A percentile compares a stretch with the other conserved stretches of the same genome.
phyloP scores from a whole-genome alignment of 1,284 basidiomycete genomes.

The Athelia sp. region DNA sequence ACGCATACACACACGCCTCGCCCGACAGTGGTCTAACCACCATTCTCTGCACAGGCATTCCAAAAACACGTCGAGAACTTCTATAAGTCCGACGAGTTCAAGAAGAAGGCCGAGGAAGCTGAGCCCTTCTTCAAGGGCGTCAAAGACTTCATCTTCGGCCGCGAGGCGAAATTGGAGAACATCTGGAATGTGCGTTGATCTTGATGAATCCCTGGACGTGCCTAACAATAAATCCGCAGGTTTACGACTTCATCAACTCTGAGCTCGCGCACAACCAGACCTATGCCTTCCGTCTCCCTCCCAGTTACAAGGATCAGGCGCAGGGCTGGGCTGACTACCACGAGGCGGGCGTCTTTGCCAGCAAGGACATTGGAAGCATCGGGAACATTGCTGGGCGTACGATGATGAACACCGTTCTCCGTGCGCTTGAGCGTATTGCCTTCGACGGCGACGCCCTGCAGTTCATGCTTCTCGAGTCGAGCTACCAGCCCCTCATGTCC shows the following conservation, averaged over 20 bases:
- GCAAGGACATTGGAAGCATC: constrained; percentile 53
- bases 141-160: constrained; percentile 65
- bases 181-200: constrained; percentile 58
- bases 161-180: constrained; percentile 64
- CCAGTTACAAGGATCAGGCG: constrained; percentile 64
- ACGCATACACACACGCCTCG: constrained; percentile 16
- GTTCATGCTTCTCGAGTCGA: constrained; percentile 70
- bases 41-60: constrained; percentile 42
- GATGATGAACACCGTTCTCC: constrained; percentile 65
- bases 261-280: constrained; percentile 76
- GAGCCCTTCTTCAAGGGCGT: constrained; percentile 62
- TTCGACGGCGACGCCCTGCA: constrained; percentile 77
- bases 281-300: constrained; percentile 67
- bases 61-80: constrained; percentile 55
- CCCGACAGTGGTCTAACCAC: neutral
- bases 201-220: constrained; percentile 9
- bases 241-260: constrained; percentile 76
- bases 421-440: constrained; percentile 67
- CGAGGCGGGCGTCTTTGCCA: constrained; percentile 73
- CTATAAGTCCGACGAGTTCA: constrained; percentile 60
- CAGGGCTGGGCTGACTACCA: constrained; percentile 73
- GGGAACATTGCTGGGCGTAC: constrained; percentile 82
- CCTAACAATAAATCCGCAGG: constrained; percentile 27
- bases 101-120: constrained; percentile 48
- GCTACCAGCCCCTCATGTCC: constrained; percentile 88